These are phyloP conservation scores for Blakeslea trispora DNA, from an alignment of 371 early-diverging fungal genomes.

Conservation along the genomic window DNA sequence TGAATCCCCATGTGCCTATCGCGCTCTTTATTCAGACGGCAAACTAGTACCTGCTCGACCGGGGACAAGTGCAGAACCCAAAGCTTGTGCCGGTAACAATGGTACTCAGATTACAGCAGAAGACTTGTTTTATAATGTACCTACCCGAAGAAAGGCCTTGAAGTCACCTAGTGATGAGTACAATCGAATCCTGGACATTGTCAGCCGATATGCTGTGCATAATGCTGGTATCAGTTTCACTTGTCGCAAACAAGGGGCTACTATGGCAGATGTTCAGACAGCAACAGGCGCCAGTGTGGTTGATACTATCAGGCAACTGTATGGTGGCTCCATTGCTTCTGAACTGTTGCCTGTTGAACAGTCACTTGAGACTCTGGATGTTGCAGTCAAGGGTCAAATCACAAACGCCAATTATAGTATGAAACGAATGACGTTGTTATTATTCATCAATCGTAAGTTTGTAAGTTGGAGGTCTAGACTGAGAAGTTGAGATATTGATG, in stretches of 20 bases:
- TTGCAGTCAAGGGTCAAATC: constrained; percentile 68
- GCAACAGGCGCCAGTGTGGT: constrained; percentile 53
- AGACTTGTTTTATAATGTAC: constrained; percentile 92
- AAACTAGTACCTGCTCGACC: constrained; percentile 72
- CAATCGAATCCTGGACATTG: constrained; percentile 82
- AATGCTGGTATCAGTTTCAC: constrained; percentile 80
- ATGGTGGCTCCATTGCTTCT: constrained; percentile 72
- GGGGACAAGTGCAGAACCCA: constrained; percentile 75
- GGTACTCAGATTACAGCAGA: constrained; percentile 92
- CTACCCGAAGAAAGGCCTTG: constrained; percentile 79
- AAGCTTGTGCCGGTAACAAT: constrained; percentile 90
- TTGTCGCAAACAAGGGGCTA: constrained; percentile 80
- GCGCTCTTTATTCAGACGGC: constrained; percentile 86
- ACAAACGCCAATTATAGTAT: constrained; percentile 84
- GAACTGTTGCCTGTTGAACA: constrained; percentile 67
- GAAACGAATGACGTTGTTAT: constrained; percentile 76
- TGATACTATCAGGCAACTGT: constrained; percentile 80
- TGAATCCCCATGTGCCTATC: constrained; percentile 83
- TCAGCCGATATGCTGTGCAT: constrained; percentile 89
- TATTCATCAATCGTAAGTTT: constrained; percentile 94
- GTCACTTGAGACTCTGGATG: constrained; percentile 44
- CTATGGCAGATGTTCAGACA: constrained; percentile 78
- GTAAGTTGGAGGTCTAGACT: too few relatives aligned
- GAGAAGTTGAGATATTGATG: too few relatives aligned
- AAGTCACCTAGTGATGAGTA: constrained; percentile 87